Percentiles rank a stretch among this genome's conserved stretches.
Evolutionary conservation across 352 stramenopile species (phyloP).

Genomic region (Globisporangium camurandrum): DNA sequence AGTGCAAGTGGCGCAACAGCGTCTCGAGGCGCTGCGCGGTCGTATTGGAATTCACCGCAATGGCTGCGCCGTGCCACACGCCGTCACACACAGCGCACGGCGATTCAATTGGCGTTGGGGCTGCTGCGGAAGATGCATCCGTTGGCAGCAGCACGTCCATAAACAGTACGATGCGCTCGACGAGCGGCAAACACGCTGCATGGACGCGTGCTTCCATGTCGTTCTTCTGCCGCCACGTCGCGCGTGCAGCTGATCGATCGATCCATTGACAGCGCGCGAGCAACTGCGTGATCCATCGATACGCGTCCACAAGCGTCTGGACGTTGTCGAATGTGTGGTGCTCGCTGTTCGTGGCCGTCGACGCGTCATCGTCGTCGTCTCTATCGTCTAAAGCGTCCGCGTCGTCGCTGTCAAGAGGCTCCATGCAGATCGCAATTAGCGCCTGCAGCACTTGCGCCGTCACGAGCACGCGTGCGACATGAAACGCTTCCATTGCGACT

Average conservation of each 20-base stretch:
- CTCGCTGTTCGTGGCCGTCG: background rate
- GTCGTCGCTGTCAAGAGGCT: background rate
- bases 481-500: constrained; percentile 47
- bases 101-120: background rate
- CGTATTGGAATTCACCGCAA: background rate
- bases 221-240: constrained; percentile 1
- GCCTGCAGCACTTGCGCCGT: constrained; percentile 54
- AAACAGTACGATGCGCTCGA: constrained; percentile 50
- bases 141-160: constrained; percentile 47
- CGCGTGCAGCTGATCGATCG: background rate
- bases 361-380: background rate
- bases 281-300: constrained; percentile 40
- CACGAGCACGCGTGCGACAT: constrained; percentile 43
- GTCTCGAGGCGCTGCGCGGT: constrained; percentile 24
- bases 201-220: constrained; percentile 37
- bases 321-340: constrained; percentile 37
- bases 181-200: constrained; percentile 39
- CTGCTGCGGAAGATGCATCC: background rate
- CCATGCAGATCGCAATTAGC: constrained; percentile 29
- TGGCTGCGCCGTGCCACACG: constrained; percentile 22
- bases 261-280: constrained; percentile 35
- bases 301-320: constrained; percentile 50
- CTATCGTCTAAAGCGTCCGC: constrained; percentile 1
- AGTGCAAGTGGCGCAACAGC: constrained; percentile 48
- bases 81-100: constrained; percentile 60